Evolutionary conservation across 352 stramenopile genomes (phyloP), one percentile per base, ranked within the genome.

Genomic region (Globisporangium splendens): DNA sequence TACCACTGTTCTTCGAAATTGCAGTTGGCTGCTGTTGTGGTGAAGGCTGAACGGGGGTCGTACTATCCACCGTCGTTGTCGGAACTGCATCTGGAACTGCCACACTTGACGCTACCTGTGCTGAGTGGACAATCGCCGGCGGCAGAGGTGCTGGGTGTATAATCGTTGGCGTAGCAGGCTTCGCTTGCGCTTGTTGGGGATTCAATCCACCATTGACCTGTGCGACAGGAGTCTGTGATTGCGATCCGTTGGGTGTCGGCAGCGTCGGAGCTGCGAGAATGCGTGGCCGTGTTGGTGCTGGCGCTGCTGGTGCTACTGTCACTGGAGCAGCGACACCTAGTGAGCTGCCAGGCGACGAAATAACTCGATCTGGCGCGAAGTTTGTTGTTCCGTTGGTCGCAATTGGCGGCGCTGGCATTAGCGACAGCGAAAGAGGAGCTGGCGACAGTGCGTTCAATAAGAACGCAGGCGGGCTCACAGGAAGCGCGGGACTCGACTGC

Each of bases 321-420:
- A n/a, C 3, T 18, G 58, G n/a, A 31, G 47, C 17, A 11, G 46
- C 11, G 3, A 50, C 39, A 2, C 52, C 52, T 6, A 58, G 28
- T 20, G 52, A 58, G 28, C 52, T 58, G 1, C 52, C 52, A 14
- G 52, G 52, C 6, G 52, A 58, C 35, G 28, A 39, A 33, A 58
- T 50, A 39, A 42, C 22, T 20, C 39, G 24, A 13, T 22, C 41
- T 31, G 52, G 24, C 15, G 39, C 38, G 6, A 22, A 42, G n/a
- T 11, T 12, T 14, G 39, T n/a, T 49, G 52, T 15, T n/a, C 17
- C 22, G 28, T 24, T 49, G 11, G 15, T 39, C 11, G n/a, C 4
- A 11, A 39, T 18, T 22, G 38, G 18, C 8, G 7, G 4, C 18
- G 50, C 28, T 10, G 10, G 50, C 33, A 28, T 8, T 6, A 7